Conservation (phyloP, 768 basidiomycete species). For the Scleroderma bovista region DNA sequence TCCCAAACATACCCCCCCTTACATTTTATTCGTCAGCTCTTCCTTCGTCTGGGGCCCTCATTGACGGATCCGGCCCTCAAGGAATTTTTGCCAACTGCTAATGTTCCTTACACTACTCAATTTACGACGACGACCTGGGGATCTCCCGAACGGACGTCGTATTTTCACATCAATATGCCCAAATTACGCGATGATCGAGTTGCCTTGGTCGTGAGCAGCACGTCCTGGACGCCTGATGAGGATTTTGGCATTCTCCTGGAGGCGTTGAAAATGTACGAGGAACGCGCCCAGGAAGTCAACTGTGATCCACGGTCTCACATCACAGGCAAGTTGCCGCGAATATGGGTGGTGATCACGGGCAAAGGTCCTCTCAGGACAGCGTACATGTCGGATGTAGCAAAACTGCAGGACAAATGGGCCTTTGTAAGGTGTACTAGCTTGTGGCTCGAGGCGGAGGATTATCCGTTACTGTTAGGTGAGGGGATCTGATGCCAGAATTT, state of each 20-base stretch:
- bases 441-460: slow-evolving; percentile 89
- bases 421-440: slow-evolving; percentile 75
- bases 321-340: slow-evolving; percentile 50
- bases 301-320: slow-evolving; percentile 3
- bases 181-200: slow-evolving; percentile 66
- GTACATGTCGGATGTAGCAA: slow-evolving; percentile 69
- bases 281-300: slow-evolving; percentile 36
- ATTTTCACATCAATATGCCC: slow-evolving; percentile 32
- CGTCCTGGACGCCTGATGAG: slow-evolving; percentile 97
- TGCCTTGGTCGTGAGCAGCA: slow-evolving; percentile 84
- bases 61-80: slow-evolving; percentile 32
- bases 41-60: slow-evolving; percentile 40
- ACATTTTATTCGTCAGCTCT: slow-evolving; percentile 35
- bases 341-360: slow-evolving; percentile 85
- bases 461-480: slow-evolving; percentile 78
- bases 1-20: slow-evolving; percentile 1
- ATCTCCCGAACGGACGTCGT: slow-evolving; percentile 7
- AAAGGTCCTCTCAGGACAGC: slow-evolving; percentile 72
- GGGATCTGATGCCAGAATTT: not conserved
- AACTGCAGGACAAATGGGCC: slow-evolving; percentile 59
- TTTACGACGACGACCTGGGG: slow-evolving; percentile 44
- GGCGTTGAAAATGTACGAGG: slow-evolving; percentile 69
- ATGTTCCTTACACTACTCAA: slow-evolving; percentile 53
- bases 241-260: slow-evolving; percentile 82
- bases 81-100: slow-evolving; percentile 48